Base-by-base conservation (phyloP, 1,284 basidiomycete genomes). In the Apiotrichum gamsii region DNA sequence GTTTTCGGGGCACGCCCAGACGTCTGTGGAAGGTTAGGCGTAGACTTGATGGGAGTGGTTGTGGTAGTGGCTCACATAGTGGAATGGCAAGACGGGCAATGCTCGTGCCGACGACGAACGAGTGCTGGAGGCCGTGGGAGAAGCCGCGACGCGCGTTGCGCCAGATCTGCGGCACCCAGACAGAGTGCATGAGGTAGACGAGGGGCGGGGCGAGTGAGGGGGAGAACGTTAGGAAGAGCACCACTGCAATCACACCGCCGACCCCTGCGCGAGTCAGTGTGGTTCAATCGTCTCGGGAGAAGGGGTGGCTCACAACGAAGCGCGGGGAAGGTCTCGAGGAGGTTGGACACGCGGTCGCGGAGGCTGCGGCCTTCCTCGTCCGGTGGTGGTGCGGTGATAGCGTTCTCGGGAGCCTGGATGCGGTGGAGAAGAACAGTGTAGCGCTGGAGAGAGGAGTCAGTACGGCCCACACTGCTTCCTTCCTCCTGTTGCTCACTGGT, bases 161-260 rank as follows among this genome's bases (percentile, higher is more conserved):
- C 52, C 83, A 76, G 43, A 93, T 89, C 72, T 93, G 89, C 5
- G 86, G 84, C 2, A 84, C 57, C 90, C 90, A 94, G 55, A 79
- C 79, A 2, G 82, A 83, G 69, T 90, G 88, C 49, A 87, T 77
- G 18, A 75, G 64, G 14, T 77, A 79, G n/a, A 90, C 76, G 58
- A 87, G 81, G 34, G 87, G 65, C 25, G 88, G 76, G 0, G 85
- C 79, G 13, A 88, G 72, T 0, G 80, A 78, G 83, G 3, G 83
- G 80, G 33, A 87, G 80, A 46, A 89, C 76, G 31, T 85, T 80
- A 87, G 77, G 47, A 86, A 72, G 13, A 82, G 78, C 46, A 88
- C 72, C 34, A 86, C 62, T 55, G 84, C 79, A 54, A 85, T 71
- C 15, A 40, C 33, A 13, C 41, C 43, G 19, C 43, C 48, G 29